phyloP scores from a whole-genome alignment of 768 basidiomycete species.

The Suillus alpinus region DNA sequence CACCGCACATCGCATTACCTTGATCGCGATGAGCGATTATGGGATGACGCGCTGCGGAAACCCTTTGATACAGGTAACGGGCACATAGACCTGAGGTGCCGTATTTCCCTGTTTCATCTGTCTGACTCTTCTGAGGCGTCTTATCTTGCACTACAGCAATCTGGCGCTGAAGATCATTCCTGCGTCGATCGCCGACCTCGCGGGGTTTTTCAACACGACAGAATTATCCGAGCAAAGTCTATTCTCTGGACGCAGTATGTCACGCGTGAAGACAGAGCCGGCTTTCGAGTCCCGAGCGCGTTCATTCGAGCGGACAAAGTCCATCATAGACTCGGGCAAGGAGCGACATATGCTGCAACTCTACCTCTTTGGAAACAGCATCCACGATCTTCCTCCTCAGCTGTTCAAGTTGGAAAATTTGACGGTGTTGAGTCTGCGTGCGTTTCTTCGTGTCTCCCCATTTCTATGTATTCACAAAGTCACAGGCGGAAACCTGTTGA shows the following conservation, averaged over 20 bases:
- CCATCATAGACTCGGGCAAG: conserved; percentile 32
- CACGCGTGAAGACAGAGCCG: conserved; percentile 37
- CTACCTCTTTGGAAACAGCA: conserved; percentile 53
- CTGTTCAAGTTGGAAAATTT: conserved; percentile 56
- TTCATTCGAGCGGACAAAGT: conserved; percentile 26
- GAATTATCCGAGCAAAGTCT: conserved; percentile 31
- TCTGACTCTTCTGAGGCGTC: conserved; percentile 1
- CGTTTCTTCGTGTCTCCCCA: conserved; percentile 23
- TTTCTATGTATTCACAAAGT: background rate
- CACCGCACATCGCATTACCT: conserved; percentile 18
- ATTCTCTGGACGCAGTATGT: conserved; percentile 24
- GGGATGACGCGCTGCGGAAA: conserved; percentile 44
- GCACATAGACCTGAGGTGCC: conserved; percentile 55
- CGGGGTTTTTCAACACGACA: conserved; percentile 43
- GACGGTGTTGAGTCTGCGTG: conserved; percentile 63
- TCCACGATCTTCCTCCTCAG: conserved; percentile 52
- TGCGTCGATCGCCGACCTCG: conserved; percentile 42
- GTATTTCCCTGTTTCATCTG: conserved; percentile 11
- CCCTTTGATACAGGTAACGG: conserved; percentile 49
- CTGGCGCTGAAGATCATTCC: conserved; percentile 49
- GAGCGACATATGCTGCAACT: conserved; percentile 53
- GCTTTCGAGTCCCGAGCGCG: conserved; percentile 16
- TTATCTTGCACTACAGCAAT: conserved; percentile 26
- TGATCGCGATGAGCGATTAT: conserved; percentile 37
- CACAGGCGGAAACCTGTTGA: conserved; percentile 56